Conservation (phyloP, 208 protist species). For the Zelonia costaricensis region DNA sequence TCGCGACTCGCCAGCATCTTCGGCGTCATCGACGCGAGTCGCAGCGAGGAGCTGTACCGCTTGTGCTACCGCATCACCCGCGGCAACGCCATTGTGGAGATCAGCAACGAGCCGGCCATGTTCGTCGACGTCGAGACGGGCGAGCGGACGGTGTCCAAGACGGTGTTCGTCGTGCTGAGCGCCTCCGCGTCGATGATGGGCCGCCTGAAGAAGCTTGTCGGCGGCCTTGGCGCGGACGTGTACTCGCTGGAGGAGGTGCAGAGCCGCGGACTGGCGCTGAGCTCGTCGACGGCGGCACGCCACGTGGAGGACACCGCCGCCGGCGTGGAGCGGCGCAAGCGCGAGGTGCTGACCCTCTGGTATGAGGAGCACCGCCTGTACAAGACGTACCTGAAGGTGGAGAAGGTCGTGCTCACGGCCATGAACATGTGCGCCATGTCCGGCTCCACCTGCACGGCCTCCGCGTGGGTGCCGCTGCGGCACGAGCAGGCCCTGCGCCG, state of each 20-base stretch:
- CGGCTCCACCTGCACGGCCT: conserved; percentile 86
- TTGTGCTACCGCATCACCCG: conserved; percentile 95
- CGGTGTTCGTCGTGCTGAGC: conserved; percentile 97
- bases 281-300: conserved; percentile 1
- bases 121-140: conserved; percentile 85
- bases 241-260: conserved; percentile 63
- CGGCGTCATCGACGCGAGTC: conserved; percentile 92
- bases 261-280: conserved; percentile 8
- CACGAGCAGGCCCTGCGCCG: conserved; percentile 52
- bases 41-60: conserved; percentile 90
- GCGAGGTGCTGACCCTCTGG: conserved; percentile 40
- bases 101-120: conserved; percentile 84
- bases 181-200: conserved; percentile 85
- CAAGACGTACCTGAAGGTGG: conserved; percentile 46
- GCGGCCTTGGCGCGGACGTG: conserved; percentile 92
- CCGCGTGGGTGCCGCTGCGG: conserved; percentile 86
- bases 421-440: conserved; percentile 96
- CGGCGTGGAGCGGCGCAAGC: conserved; percentile 35
- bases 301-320: conserved; percentile 29
- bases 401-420: conserved; percentile 46
- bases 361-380: conserved; percentile 46
- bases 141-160: conserved; percentile 88
- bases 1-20: conserved; percentile 89
- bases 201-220: conserved; percentile 96
- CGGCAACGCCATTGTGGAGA: conserved; percentile 95